Base-by-base conservation (phyloP, 768 basidiomycete genomes). In the Epithele typhae region DNA sequence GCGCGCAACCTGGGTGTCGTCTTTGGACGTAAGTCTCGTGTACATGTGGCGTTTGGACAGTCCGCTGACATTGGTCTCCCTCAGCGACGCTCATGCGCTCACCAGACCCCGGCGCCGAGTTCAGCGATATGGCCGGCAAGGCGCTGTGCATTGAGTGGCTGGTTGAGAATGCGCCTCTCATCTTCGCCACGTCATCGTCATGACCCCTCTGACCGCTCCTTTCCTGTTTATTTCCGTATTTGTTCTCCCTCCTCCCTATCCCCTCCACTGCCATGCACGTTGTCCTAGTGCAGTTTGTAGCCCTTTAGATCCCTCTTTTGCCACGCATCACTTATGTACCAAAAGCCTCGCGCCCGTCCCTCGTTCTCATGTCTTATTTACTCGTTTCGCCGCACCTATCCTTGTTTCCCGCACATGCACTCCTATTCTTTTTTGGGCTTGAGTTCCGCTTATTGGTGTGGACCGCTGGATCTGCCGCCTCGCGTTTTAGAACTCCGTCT, bases 81-180 rank as follows among this genome's bases (percentile, higher is more conserved):
- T 2, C 55, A 98, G 94, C 95, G 10, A 98, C 95, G 1, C 73
- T 99, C 17, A 90, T 97, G 84, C 81, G 89, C 58, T 94, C 95
- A 7, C 77, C 79, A 25, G 87, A 94, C 62, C 82, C 87, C 3
- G 75, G 77, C 22, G 81, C 89, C 15, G 96, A 98, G 69, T 97
- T 97, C 69, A 87, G 83, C 59, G 95, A 99, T 65, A 98, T 98
- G 90, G 94, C 91, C 7, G 91, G 92, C 43, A 97, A 95, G 67
- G 91, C 95, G 5, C 76, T 93, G 48, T 81, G 87, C 58, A 75
- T 99, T 41, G 92, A 96, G 65, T 96, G 93, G 87, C 79, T 97
- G 54, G 82, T 98, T 50, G 93, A 97, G 62, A 87, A 95, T 60
- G 90, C 90, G 11, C 76, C 73, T 33, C 64, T 65, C 21, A 68